Conservation (phyloP, 352 stramenopile species). For the Blastocystis hominis region DNA sequence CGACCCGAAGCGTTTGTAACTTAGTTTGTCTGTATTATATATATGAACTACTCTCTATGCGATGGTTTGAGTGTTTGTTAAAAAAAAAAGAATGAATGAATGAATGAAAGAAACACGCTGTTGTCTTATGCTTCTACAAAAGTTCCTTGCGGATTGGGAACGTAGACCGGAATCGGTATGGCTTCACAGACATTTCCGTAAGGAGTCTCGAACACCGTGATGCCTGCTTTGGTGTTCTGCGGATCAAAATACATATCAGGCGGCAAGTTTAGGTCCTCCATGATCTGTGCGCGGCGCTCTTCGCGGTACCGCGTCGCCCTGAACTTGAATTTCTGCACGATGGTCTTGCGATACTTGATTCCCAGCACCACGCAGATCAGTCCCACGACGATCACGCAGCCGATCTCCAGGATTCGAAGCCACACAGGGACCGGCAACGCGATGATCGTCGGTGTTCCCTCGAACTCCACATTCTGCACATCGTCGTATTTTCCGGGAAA, state of each 20-base stretch:
- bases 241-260: background rate
- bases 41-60: background rate
- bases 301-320: background rate
- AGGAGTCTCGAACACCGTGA: background rate
- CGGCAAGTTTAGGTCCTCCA: background rate
- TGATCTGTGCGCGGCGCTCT: background rate
- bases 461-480: background rate
- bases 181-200: conserved; percentile 26
- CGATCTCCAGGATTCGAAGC: background rate
- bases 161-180: background rate
- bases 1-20: conserved; percentile 44
- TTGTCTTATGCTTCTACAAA: background rate
- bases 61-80: background rate
- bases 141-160: background rate
- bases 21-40: conserved; percentile 6
- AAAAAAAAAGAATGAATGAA: background rate
- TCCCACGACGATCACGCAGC: background rate
- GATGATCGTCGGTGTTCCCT: background rate
- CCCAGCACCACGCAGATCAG: background rate
- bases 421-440: background rate
- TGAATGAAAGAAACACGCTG: too few species aligned
- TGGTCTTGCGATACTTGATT: background rate
- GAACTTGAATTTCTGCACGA: background rate
- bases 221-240: background rate
- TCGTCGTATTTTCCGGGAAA: background rate